Base-by-base conservation (phyloP, 2,329 filamentous ascomycete genomes). In the Hirsutella minnesotensis region DNA sequence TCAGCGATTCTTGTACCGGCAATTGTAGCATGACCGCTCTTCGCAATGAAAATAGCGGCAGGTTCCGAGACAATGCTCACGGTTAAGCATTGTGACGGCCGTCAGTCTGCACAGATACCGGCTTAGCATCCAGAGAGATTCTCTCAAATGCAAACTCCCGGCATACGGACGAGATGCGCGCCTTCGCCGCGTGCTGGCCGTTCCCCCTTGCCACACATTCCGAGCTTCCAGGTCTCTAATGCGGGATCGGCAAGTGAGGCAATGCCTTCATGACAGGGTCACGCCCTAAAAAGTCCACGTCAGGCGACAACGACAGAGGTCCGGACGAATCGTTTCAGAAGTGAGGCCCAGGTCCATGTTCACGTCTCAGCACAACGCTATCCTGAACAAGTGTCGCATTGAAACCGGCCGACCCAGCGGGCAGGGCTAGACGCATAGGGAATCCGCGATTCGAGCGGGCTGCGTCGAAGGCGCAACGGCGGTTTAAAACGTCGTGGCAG, bases 251-350 rank as follows among this genome's bases (percentile, higher is more conserved):
- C 33, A 35, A 18, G 12, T 13, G n/a, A n/a, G 30, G 5, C 2
- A 31, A 31, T n/a, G n/a, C 24, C n/a, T 35, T n/a, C 16, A n/a
- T 9, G 33, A 35, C 15, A n/a, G n/a, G 20, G 31, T 21, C 31
- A 35, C 40, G 35, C 35, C 39, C 31, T n/a, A 36, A 41, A 20
- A 9, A 35, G 18, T 15, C 30, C 20, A 27, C 39, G 36, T 15
- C 36, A 20, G 4, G 18, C n/a, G 31, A 13, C 30, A 15, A 15
- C 15, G 39, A 34, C 30, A 42, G 33, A 33, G 27, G 33, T 42
- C 20, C 18, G 34, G 40, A 38, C 40, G 35, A 42, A 12, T n/a
- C 34, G 41, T 42, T 42, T 42, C 41, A 42, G 35, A 20, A 22
- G 4, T 16, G 13, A 20, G 10, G 22, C 41, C 41, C 41, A 31